Evolutionary conservation across 768 basidiomycete species (phyloP), one percentile per base, ranked within the genome.

Genomic region (Kwoniella europaea): DNA sequence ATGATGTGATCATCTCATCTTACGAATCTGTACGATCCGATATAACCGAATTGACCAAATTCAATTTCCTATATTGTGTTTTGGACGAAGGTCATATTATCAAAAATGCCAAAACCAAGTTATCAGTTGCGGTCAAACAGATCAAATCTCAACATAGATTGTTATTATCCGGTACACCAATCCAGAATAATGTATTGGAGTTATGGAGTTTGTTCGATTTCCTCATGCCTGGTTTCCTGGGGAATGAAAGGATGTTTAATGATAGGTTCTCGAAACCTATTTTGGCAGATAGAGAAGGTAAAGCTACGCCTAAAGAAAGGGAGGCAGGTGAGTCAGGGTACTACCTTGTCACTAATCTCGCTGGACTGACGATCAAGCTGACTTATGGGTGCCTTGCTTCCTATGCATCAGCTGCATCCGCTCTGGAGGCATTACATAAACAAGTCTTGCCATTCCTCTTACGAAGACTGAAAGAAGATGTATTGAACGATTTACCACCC

Each of bases 201-300:
- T 86, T 99, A 2, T 99, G 97, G 97, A 97, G 93, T 84, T 85
- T 99, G 55, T 99, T 99, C 83, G 97, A 99, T 84, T 99, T 98
- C 85, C 85, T 99, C 74, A 99, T 99, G 97, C 97, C 97, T 16
- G 97, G 97, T 3, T 98, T 99, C 85, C 86, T 99, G 63, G 97
- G 97, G n/a, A 94, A 91, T 13, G 97, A 98, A 83, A 83, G 90
- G 15, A 91, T 90, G 2, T 99, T 99, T 86, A 96, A 93, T 77
- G 94, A 98, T 68, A 89, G 93, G 41, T 99, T 97, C 80, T 91
- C 93, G 71, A 97, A 95, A 80, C 97, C 97, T 1, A 98, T 99
- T 59, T 85, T 97, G 63, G 92, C 93, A 6, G 94, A 93, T 82
- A 88, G 95, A 59, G 97, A 98, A 74, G 95, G 94, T 1, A 99